Base-by-base conservation (phyloP, 2,329 filamentous ascomycete genomes). In the Fusarium staphyleae region DNA sequence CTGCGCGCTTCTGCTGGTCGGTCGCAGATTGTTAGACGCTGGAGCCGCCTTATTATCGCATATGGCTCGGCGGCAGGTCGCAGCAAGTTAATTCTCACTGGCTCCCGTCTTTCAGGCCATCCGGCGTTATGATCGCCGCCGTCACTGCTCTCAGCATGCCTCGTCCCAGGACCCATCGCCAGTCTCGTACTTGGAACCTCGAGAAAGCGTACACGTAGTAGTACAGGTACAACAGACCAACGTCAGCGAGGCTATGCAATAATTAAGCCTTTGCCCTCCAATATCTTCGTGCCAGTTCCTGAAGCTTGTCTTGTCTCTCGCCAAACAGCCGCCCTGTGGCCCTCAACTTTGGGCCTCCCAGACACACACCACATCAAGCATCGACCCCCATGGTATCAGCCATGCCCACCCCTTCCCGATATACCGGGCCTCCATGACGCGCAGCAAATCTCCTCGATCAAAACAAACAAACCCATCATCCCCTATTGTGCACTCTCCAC, bases 401-500 rank as follows among this genome's bases (percentile, higher is more conserved):
- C 47, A 52, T 58, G 35, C 13, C 28, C 22, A 19, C 44, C 42
- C 46, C 43, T 55, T 57, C 51, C 46, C 63, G 60, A 65, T 65
- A 30, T 44, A 40, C 52, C 24, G 48, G 63, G 48, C 52, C 55
- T 52, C 46, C 54, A 56, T 57, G 57, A 67, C 63, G 65, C 65
- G 63, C 65, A 68, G 51, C 60, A 65, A 62, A 65, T 57, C 52
- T 63, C 48, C 49, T 53, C 57, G 57, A 65, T 67, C 68, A 70
- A 63, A 70, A 71, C 60, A 70, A 70, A 69, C 67, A 67, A 65
- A 62, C 58, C 44, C 34, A 55, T 46, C 46, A 45, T 63, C 62
- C 49, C 59, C 54, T 62, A 52, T 63, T 51, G 47, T 54, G 43
- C 59, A 60, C 55, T 57, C 60, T 54, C 66, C 67, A 66, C 67